Evolutionary conservation across 768 basidiomycete species (phyloP), one percentile per base, ranked within the genome.

Genomic region (Zangia roseola): DNA sequence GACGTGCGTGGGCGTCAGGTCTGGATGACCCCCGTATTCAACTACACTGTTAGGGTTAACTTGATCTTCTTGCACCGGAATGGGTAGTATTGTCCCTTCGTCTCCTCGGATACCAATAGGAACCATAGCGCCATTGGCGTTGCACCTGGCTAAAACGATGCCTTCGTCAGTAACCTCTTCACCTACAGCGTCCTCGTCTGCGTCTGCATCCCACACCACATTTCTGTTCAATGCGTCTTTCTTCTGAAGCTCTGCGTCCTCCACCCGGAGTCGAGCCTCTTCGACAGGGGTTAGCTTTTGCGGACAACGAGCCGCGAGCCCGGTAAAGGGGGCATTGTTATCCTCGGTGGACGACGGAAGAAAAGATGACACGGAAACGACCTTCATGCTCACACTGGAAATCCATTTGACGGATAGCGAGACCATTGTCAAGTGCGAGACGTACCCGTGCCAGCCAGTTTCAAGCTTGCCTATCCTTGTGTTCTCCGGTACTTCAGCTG

Each of bases 361-460:
- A 55, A 82, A 86, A 5, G 79, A 79, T 1, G 86, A 81, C 37
- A 93, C 80, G 0, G 90, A 91, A 14, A 83, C 75, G 21, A 92
- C 77, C 43, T 75, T 83, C 47, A 92, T 66, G 58, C 83, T 81
- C 47, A 93, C 81, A 5, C 88, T 90, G 37, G 46, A 33, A 37
- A 46, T 19, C 24, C 10, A 20, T 49, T 43, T 17, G 54, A 37
- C 28, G 17, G 3, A 39, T 14, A 16, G 13, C 5, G 40, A 13
- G 10, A 10, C 20, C n/a, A 13, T 12, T 25, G 17, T 33, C 16
- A 20, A 45, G n/a, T 26, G 31, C 13, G 52, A 43, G 37, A 43
- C 55, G 7, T 60, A 89, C 88, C 78, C 79, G 59, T 92, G 90
- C 70, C 85, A 81, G 10, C 86, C 84, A 2, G 89, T 84, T 35